Conservation (phyloP, 768 basidiomycete species). For the Gymnopilus junonius region DNA sequence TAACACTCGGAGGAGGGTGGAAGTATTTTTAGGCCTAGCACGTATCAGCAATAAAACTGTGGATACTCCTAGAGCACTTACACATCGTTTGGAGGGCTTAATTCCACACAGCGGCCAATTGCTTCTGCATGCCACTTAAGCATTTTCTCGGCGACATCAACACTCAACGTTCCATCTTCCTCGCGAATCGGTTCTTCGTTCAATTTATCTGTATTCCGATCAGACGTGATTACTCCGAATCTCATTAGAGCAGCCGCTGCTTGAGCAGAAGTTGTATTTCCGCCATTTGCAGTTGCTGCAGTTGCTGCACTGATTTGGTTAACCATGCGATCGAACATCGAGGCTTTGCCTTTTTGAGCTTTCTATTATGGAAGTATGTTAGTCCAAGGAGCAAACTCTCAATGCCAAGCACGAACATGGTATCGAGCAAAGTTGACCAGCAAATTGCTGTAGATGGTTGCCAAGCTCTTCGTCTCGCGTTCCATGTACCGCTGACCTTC, state of each 20-base stretch:
- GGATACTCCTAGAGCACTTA: conserved; percentile 44
- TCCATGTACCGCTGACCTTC: conserved; percentile 94
- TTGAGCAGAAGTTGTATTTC: conserved; percentile 74
- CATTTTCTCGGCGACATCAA: conserved; percentile 87
- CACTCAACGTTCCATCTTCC: conserved; percentile 79
- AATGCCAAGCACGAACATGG: conserved; percentile 64
- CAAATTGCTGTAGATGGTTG: conserved; percentile 75
- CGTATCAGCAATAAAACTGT: conserved; percentile 3
- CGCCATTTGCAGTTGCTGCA: conserved; percentile 60
- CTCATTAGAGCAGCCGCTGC: conserved; percentile 90
- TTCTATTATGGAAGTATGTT: conserved; percentile 46
- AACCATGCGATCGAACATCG: conserved; percentile 90
- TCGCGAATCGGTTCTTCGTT: conserved; percentile 76
- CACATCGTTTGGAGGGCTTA: conserved; percentile 84
- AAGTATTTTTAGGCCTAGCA: conserved; percentile 86
- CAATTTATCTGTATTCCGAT: conserved; percentile 51
- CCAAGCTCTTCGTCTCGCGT: conserved; percentile 83
- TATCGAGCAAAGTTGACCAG: conserved; percentile 81
- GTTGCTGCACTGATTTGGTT: conserved; percentile 85
- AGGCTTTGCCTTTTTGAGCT: conserved; percentile 70
- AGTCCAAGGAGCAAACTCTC: neutral
- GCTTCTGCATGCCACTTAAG: conserved; percentile 98
- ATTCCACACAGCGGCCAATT: conserved; percentile 90
- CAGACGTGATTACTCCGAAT: conserved; percentile 78
- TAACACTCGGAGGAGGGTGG: conserved; percentile 80